Base-by-base conservation (phyloP, 495 filamentous ascomycete genomes). In the Trichocladium uniseriatum region DNA sequence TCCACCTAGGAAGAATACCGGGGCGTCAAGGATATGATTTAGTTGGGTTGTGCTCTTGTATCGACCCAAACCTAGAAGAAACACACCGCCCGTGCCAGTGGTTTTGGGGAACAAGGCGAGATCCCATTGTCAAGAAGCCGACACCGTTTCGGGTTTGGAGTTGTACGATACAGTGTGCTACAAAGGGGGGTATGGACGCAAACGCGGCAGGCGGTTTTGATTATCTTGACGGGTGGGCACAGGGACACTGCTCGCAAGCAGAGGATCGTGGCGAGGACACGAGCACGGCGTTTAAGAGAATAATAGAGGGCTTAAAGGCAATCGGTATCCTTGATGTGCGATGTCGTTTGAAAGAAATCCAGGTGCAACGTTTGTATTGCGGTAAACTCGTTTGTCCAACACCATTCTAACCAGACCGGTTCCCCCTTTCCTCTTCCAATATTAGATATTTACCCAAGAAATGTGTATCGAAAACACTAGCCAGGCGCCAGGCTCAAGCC, bases 251-350 rank as follows among this genome's bases (percentile, higher is more conserved):
- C 35, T 39, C 16, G 36, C 36, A 15, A 36, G 36, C 24, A 29
- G 37, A 21, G 15, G n/a, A n/a, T 31, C 19, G 13, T 32, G 45
- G 13, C 34, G 27, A 49, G 14, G 46, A 14, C 38, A 42, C 38
- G 28, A 42, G 38, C 46, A 56, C 41, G 40, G 45, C 48, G 45
- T 51, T 38, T 3, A 21, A 49, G 43, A 39, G 45, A 35, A 34
- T 29, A 49, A 8, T 56, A 48, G 40, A 52, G 27, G 42, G 27
- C 20, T 11, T 24, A 24, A 39, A 40, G 24, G 45, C 22, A 51
- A 43, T 51, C 35, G 27, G 19, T 51, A 46, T 44, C 22, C 38
- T 38, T 50, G 7, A 28, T 37, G 19, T 31, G 24, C 39, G 22
- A n/a, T n/a, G n/a, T 38, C 27, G 34, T 38, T 31, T 32, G 14